phyloP scores from a whole-genome alignment of 2,329 filamentous ascomycete species.

The Ophiostoma perfectum region DNA sequence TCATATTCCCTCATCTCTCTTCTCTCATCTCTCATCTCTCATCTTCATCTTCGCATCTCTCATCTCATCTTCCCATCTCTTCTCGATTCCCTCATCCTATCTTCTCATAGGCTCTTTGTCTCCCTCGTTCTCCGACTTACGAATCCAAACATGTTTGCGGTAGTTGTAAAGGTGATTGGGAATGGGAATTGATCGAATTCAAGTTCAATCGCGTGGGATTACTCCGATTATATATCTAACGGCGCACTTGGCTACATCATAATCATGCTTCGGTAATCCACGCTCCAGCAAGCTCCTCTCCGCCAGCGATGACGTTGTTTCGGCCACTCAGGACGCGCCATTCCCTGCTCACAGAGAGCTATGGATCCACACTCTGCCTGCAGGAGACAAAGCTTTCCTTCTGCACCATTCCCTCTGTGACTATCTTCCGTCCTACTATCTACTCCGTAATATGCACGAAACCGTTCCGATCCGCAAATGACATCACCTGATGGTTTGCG shows the following conservation, averaged over 20 bases:
- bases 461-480: neutral
- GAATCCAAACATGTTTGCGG: slow-evolving; percentile 3
- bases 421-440: neutral
- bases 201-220: too few species aligned
- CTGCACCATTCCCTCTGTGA: neutral
- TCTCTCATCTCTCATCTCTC: too few species aligned
- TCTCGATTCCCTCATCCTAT: neutral
- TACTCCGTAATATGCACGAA: neutral
- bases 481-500: neutral
- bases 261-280: slow-evolving; percentile 13
- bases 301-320: neutral
- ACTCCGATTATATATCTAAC: too few species aligned
- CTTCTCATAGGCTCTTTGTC: neutral
- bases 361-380: neutral
- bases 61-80: neutral
- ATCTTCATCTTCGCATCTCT: too few species aligned
- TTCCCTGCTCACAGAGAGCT: neutral
- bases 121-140: neutral
- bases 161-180: neutral
- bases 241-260: neutral
- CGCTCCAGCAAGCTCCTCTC: slow-evolving; percentile 10
- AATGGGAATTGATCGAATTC: neutral
- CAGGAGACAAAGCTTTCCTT: neutral
- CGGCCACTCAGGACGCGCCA: slow-evolving; percentile 8
- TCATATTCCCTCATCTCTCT: too few species aligned